A percentile compares a stretch with the other conserved stretches of the same genome.
phyloP scores from a whole-genome alignment of 2,329 filamentous ascomycete species.

The Parafenestella ontariensis region DNA sequence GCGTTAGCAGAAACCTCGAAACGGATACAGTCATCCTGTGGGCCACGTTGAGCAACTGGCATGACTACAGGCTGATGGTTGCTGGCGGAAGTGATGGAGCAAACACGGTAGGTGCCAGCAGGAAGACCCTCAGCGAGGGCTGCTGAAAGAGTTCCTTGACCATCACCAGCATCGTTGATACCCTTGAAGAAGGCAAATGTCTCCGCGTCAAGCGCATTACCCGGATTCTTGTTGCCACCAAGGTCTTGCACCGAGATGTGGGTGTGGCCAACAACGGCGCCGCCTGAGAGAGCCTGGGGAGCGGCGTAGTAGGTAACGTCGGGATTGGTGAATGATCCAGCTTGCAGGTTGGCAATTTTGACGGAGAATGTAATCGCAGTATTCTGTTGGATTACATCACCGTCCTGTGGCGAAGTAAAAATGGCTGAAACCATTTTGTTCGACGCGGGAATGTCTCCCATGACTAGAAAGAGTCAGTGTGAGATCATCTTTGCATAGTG shows the following conservation, averaged over 20 bases:
- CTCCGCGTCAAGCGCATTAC: slow-evolving; percentile 48
- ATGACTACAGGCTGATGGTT: slow-evolving; percentile 66
- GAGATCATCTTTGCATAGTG: neutral
- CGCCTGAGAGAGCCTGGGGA: slow-evolving; percentile 58
- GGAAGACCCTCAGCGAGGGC: slow-evolving; percentile 57
- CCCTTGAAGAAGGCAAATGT: slow-evolving; percentile 66
- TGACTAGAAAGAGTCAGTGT: slow-evolving; percentile 48
- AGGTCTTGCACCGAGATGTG: slow-evolving; percentile 63
- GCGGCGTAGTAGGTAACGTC: slow-evolving; percentile 62
- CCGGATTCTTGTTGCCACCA: slow-evolving; percentile 44
- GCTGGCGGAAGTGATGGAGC: slow-evolving; percentile 58
- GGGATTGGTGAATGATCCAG: slow-evolving; percentile 64
- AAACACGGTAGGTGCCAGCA: slow-evolving; percentile 59
- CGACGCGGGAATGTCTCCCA: slow-evolving; percentile 62
- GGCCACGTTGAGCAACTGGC: slow-evolving; percentile 63
- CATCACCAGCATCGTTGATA: slow-evolving; percentile 60
- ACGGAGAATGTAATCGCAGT: slow-evolving; percentile 57
- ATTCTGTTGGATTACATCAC: slow-evolving; percentile 49
- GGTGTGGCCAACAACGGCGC: slow-evolving; percentile 56
- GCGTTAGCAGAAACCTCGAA: slow-evolving; percentile 51
- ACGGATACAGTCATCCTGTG: slow-evolving; percentile 61
- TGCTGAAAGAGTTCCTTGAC: slow-evolving; percentile 55
- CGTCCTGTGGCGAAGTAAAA: slow-evolving; percentile 56
- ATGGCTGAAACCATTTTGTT: slow-evolving; percentile 64
- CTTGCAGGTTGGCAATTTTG: slow-evolving; percentile 58